These are phyloP conservation scores for Sicyos baderoa DNA, from an alignment of 306 rosid species.

Conservation along the genomic window DNA sequence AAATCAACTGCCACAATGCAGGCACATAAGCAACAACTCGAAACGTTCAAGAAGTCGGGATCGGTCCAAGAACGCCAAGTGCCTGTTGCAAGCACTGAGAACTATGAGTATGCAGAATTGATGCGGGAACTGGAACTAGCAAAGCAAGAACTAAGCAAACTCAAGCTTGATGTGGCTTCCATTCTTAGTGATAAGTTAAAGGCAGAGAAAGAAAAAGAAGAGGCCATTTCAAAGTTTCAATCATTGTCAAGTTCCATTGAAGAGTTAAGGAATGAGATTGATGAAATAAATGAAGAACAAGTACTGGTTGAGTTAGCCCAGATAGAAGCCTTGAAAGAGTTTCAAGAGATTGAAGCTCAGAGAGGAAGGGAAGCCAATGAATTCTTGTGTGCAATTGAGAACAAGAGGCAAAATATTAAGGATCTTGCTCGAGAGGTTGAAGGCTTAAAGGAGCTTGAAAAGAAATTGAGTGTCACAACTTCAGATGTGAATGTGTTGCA, in stretches of 20 bases:
- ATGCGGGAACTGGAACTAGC: conserved; percentile 58
- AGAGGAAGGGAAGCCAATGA: conserved; percentile 46
- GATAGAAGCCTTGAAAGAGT: conserved; percentile 80
- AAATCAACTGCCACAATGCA: conserved; percentile 34
- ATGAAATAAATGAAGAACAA: conserved; percentile 65
- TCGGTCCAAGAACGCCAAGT: conserved; percentile 17
- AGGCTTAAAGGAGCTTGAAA: conserved; percentile 50
- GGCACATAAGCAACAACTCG: conserved; percentile 31
- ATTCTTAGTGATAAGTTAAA: conserved; percentile 44
- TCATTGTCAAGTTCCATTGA: conserved; percentile 33
- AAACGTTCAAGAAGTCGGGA: conserved; percentile 32
- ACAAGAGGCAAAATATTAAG: conserved; percentile 32
- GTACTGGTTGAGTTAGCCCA: conserved; percentile 69
- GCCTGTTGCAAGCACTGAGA: conserved; percentile 25
- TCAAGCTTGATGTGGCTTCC: conserved; percentile 65
- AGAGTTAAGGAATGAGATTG: conserved; percentile 51
- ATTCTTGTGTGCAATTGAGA: conserved; percentile 36
- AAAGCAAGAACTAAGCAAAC: conserved; percentile 56
- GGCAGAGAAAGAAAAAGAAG: conserved; percentile 45
- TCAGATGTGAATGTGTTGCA: conserved; percentile 57
- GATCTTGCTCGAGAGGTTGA: conserved; percentile 42
- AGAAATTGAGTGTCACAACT: conserved; percentile 45
- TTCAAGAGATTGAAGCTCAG: conserved; percentile 39
- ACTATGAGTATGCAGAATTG: conserved; percentile 36
- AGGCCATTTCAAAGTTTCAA: conserved; percentile 31